Percentiles rank a stretch among this genome's conserved stretches.
Conservation (phyloP, 2,329 filamentous ascomycete genomes). For the Sordariomycetes sp. region DNA sequence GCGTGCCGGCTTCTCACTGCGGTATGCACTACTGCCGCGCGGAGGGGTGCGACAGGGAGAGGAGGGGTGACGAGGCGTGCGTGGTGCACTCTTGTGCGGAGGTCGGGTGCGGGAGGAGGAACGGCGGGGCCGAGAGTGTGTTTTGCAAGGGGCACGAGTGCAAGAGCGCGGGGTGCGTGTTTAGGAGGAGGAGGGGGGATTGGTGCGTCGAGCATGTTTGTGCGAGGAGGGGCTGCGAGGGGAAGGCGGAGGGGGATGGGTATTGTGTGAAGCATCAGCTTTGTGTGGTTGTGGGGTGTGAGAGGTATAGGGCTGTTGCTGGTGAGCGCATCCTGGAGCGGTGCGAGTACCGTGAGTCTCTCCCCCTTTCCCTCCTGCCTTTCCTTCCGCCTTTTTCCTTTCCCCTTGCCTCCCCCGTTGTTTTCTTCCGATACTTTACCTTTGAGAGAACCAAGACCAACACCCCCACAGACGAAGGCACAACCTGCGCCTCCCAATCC, state of each 20-base stretch:
- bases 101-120: constrained; percentile 6
- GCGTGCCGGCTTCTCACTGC: constrained; percentile 6
- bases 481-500: no score
- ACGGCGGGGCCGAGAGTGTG: not conserved
- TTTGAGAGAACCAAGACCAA: not conserved
- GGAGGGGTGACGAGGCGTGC: constrained; percentile 1
- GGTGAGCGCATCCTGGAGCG: constrained; percentile 1
- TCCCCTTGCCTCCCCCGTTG: not conserved
- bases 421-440: not conserved
- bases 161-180: constrained; percentile 8
- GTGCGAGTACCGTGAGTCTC: constrained; percentile 4
- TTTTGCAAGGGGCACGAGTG: constrained; percentile 12
- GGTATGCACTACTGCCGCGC: constrained; percentile 9
- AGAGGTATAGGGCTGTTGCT: not conserved
- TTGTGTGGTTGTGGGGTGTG: constrained; percentile 3
- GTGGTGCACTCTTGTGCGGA: constrained; percentile 9
- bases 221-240: constrained; percentile 3
- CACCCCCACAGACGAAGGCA: not conserved
- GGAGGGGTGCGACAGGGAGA: constrained; percentile 7
- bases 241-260: not conserved
- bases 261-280: constrained; percentile 4
- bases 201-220: constrained; percentile 7
- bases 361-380: not conserved
- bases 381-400: not conserved
- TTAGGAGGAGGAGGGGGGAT: constrained; percentile 4